Evolutionary conservation across 1,284 basidiomycete species (phyloP).

Genomic region (Apiotrichum veenhuisii): DNA sequence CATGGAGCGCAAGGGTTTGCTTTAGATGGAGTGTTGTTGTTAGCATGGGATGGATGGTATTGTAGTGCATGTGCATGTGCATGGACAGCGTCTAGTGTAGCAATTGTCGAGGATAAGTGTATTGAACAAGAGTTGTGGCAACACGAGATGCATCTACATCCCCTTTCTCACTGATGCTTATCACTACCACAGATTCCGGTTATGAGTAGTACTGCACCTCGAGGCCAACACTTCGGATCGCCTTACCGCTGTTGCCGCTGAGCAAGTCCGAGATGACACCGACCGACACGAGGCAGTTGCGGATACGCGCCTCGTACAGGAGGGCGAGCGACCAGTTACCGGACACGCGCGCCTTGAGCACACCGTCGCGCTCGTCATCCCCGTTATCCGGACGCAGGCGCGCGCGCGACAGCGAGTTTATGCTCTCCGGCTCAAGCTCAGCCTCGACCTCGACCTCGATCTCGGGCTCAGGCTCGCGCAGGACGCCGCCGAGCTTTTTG

Average conservation of each 20-base stretch:
- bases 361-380: slow-evolving; percentile 55
- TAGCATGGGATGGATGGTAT: too few species aligned
- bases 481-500: slow-evolving; percentile 9
- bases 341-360: slow-evolving; percentile 82
- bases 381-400: neutral
- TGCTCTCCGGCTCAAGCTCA: neutral
- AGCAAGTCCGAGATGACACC: slow-evolving; percentile 84
- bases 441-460: neutral
- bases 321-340: slow-evolving; percentile 83
- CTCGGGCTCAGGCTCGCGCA: slow-evolving; percentile 10
- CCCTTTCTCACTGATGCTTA: too few species aligned
- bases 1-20: slow-evolving; percentile 41
- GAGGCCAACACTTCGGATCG: slow-evolving; percentile 80
- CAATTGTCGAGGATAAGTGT: too few species aligned
- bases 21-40: neutral
- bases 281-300: slow-evolving; percentile 80
- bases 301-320: slow-evolving; percentile 90
- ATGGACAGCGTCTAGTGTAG: too few species aligned
- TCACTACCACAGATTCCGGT: too few species aligned
- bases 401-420: neutral
- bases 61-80: too few species aligned
- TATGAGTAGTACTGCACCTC: slow-evolving; percentile 80
- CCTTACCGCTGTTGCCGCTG: slow-evolving; percentile 62
- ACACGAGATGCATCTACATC: neutral
- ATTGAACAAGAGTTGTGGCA: too few species aligned